phyloP scores from a whole-genome alignment of 2,329 filamentous ascomycete species.

The Apiospora phragmitis region DNA sequence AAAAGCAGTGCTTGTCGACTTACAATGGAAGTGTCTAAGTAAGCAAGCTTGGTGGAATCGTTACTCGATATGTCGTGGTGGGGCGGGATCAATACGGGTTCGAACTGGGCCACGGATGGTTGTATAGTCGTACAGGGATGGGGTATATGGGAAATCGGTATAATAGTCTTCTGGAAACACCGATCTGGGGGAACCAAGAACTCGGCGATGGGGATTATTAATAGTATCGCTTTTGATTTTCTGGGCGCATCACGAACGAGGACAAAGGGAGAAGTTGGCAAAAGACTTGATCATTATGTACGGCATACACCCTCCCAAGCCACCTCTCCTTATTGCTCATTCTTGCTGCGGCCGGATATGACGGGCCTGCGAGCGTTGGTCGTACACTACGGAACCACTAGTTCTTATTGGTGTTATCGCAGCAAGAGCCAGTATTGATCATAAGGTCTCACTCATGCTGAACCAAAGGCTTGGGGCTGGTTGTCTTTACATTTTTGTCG shows the following conservation, averaged over 20 bases:
- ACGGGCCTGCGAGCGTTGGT: neutral
- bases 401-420: neutral
- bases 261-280: neutral
- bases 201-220: neutral
- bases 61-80: neutral
- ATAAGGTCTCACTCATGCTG: neutral
- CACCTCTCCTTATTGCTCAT: neutral
- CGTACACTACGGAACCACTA: neutral
- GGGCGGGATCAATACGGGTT: neutral
- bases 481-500: neutral
- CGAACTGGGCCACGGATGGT: neutral
- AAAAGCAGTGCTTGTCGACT: neutral
- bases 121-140: constrained; percentile 4
- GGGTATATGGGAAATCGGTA: neutral
- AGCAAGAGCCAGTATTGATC: neutral
- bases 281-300: neutral
- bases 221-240: neutral
- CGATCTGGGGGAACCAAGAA: neutral
- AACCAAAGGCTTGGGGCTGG: neutral
- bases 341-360: neutral
- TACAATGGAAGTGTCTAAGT: neutral
- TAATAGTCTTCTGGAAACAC: neutral
- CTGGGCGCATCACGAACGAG: neutral
- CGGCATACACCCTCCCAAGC: neutral
- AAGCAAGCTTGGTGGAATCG: neutral